Evolutionary conservation across 2,329 filamentous ascomycete genomes (phyloP).

Genomic region (Fusarium succisae): DNA sequence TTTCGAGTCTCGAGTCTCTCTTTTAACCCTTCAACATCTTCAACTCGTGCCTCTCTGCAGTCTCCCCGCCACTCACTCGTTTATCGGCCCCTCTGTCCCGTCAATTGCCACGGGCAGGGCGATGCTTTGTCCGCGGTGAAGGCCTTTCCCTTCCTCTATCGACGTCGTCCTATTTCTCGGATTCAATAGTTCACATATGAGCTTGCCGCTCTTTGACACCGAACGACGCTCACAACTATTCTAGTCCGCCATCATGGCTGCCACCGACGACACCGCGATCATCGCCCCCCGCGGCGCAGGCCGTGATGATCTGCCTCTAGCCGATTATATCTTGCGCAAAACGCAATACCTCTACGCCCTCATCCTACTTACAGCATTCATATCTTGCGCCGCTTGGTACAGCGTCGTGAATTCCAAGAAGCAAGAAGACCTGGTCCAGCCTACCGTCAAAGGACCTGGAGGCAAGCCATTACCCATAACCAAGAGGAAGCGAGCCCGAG

Average conservation of each 20-base stretch:
- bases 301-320: slow-evolving; percentile 40
- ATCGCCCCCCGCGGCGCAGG: slow-evolving; percentile 38
- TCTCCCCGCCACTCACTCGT: slow-evolving; percentile 40
- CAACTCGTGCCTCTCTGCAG: slow-evolving; percentile 39
- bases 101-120: slow-evolving; percentile 51
- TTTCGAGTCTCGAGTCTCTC: slow-evolving; percentile 42
- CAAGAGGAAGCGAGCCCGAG: slow-evolving; percentile 63
- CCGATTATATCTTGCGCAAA: slow-evolving; percentile 56
- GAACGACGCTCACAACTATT: slow-evolving; percentile 36
- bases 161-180: slow-evolving; percentile 24
- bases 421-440: slow-evolving; percentile 57
- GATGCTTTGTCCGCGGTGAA: slow-evolving; percentile 52
- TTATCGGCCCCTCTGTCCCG: slow-evolving; percentile 34
- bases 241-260: slow-evolving; percentile 50
- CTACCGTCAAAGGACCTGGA: slow-evolving; percentile 76
- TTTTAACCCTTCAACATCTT: slow-evolving; percentile 39
- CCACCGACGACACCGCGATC: slow-evolving; percentile 45
- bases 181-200: slow-evolving; percentile 33
- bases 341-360: slow-evolving; percentile 63
- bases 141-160: slow-evolving; percentile 35
- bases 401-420: slow-evolving; percentile 62
- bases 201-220: slow-evolving; percentile 37
- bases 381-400: slow-evolving; percentile 61
- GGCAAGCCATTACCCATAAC: slow-evolving; percentile 84
- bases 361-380: slow-evolving; percentile 62